Conservation (phyloP, 148 eudicot species). For the Amaranthus cruentus region DNA sequence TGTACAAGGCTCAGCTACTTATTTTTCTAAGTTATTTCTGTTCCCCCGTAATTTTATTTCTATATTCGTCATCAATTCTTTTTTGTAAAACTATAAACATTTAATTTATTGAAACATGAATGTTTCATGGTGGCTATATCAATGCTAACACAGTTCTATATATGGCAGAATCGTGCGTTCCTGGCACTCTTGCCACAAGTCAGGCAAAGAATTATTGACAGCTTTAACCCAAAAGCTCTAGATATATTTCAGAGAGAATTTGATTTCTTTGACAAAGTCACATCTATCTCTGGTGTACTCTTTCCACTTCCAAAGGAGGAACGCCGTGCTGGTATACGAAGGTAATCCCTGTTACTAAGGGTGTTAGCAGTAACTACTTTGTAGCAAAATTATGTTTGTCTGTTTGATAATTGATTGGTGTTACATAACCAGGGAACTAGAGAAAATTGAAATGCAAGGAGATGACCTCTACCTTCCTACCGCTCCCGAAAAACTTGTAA, state of each 20-base stretch:
- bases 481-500: slow-evolving; percentile 80
- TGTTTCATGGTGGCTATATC: background rate
- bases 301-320: slow-evolving; percentile 91
- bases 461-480: slow-evolving; percentile 94
- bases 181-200: slow-evolving; percentile 64
- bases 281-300: slow-evolving; percentile 85
- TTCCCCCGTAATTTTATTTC: background rate
- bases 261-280: slow-evolving; percentile 97
- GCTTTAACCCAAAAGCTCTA: slow-evolving; percentile 70
- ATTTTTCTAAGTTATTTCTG: background rate
- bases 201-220: slow-evolving; percentile 72
- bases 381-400: background rate
- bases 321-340: slow-evolving; percentile 88
- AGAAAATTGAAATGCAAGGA: slow-evolving; percentile 70
- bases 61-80: background rate
- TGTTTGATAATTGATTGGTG: slow-evolving; percentile 4
- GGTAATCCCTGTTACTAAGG: slow-evolving; percentile 36
- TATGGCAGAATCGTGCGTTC: slow-evolving; percentile 59
- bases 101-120: background rate
- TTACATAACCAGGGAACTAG: slow-evolving; percentile 62
- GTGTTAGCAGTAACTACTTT: slow-evolving; percentile 10
- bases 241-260: slow-evolving; percentile 77
- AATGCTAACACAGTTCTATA: slow-evolving; percentile 10
- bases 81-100: background rate
- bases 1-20: background rate